A percentile compares a stretch with the other conserved stretches of the same genome.
Evolutionary conservation across 352 stramenopile species (phyloP).

Genomic region (Thraustochytrium striatum): DNA sequence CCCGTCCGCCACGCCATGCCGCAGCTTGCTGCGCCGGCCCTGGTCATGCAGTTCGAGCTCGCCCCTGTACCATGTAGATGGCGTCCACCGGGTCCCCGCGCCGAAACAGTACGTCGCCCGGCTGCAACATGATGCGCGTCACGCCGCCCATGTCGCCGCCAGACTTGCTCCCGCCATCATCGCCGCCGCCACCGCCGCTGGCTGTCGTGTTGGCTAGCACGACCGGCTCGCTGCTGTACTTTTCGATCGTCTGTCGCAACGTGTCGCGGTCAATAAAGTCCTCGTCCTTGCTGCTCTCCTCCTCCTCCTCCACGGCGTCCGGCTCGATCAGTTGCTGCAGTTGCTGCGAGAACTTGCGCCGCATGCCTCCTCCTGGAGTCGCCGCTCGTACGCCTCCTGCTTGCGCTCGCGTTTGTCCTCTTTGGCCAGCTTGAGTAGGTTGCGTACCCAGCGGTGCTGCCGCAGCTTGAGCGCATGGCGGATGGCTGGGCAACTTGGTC

Average conservation of each 20-base stretch:
- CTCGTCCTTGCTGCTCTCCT: constrained; percentile 70
- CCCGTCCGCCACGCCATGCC: neutral
- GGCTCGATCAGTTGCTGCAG: constrained; percentile 70
- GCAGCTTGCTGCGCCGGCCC: neutral
- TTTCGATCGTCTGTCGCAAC: constrained; percentile 23
- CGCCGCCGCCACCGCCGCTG: too few species aligned
- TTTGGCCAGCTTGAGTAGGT: constrained; percentile 46
- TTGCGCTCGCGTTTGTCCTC: constrained; percentile 34
- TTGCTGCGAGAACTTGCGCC: neutral
- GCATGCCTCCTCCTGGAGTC: constrained; percentile 15
- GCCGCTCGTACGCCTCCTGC: neutral
- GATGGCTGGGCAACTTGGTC: constrained; percentile 34
- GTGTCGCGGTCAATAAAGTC: constrained; percentile 73
- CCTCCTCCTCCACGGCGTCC: constrained; percentile 59
- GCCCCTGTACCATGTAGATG: constrained; percentile 45
- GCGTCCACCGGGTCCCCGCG: neutral
- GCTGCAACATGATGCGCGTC: constrained; percentile 27
- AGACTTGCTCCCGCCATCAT: neutral
- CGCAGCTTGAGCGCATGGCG: constrained; percentile 23
- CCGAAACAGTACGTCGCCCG: neutral
- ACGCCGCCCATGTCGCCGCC: constrained; percentile 12
- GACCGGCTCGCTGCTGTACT: neutral
- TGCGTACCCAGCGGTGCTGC: constrained; percentile 45
- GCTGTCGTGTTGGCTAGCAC: too few species aligned
- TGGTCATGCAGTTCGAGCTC: constrained; percentile 6